These are phyloP conservation scores for Pseudogymnoascus sp. DNA, from an alignment of 2,329 filamentous ascomycete genomes.

Conservation along the genomic window DNA sequence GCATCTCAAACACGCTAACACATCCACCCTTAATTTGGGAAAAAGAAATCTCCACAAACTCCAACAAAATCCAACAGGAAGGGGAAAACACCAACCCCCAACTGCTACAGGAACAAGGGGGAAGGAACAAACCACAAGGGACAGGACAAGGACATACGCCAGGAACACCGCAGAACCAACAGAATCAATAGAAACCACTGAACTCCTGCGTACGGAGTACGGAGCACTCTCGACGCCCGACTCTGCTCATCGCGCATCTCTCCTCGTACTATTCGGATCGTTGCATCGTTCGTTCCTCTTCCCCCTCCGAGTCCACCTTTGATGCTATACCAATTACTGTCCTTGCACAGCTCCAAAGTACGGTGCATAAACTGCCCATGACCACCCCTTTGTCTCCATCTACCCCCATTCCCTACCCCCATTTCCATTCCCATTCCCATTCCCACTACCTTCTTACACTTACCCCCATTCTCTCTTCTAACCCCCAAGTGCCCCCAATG, in stretches of 20 bases:
- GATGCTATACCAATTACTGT: not conserved
- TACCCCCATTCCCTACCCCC: not conserved
- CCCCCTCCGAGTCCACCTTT: not conserved
- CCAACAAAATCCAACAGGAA: not conserved
- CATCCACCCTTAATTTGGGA: not conserved
- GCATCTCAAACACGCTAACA: not conserved
- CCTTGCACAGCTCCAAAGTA: not conserved
- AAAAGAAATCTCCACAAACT: not conserved
- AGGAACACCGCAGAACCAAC: not conserved
- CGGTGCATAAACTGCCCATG: not conserved
- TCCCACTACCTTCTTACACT: not conserved
- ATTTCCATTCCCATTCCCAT: not conserved
- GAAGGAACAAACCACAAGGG: not conserved
- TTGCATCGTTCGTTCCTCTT: not conserved
- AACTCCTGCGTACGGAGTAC: not conserved
- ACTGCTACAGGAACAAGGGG: not conserved
- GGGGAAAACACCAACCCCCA: not conserved
- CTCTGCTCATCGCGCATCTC: not conserved
- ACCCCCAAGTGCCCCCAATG: not conserved
- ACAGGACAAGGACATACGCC: not conserved
- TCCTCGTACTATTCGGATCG: not conserved
- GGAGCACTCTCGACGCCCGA: not conserved
- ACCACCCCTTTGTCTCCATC: not conserved
- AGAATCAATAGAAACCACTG: not conserved
- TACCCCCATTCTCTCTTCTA: not conserved